Percentiles rank a stretch among this genome's conserved stretches.
phyloP scores from a whole-genome alignment of 2,329 filamentous ascomycete species.

The Podosphaera fusca region DNA sequence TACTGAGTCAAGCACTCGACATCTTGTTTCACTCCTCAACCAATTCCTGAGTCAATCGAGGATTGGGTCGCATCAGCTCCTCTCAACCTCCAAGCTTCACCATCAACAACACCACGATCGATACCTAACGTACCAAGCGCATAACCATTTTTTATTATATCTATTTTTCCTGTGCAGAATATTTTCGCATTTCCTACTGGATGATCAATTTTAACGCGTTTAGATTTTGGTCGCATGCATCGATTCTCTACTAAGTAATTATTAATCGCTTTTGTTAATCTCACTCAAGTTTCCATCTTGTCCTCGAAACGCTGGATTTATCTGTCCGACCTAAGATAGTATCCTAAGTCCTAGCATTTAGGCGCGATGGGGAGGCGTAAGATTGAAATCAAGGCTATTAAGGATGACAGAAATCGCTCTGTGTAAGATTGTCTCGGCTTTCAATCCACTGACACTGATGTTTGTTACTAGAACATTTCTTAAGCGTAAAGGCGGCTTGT shows the following conservation, averaged over 20 bases:
- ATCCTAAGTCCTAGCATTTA: conserved; percentile 8
- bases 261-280: not conserved
- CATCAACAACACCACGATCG: not conserved
- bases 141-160: too few species aligned
- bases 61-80: not conserved
- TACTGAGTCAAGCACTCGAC: not conserved
- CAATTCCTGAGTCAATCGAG: not conserved
- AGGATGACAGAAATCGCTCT: conserved; percentile 91
- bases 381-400: conserved; percentile 99
- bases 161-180: too few species aligned
- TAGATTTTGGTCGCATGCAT: not conserved
- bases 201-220: not conserved
- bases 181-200: not conserved
- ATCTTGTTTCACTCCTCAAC: conserved; percentile 1
- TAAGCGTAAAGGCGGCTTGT: conserved; percentile 93
- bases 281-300: too few species aligned
- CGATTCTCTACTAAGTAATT: not conserved
- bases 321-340: not conserved
- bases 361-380: conserved; percentile 79
- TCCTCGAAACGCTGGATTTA: too few species aligned
- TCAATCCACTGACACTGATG: conserved; percentile 4
- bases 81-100: not conserved
- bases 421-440: conserved; percentile 36
- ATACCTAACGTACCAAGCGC: not conserved
- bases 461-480: conserved; percentile 54